phyloP scores from a whole-genome alignment of 2,329 filamentous ascomycete species.

The Dactylonectria estremocensis region DNA sequence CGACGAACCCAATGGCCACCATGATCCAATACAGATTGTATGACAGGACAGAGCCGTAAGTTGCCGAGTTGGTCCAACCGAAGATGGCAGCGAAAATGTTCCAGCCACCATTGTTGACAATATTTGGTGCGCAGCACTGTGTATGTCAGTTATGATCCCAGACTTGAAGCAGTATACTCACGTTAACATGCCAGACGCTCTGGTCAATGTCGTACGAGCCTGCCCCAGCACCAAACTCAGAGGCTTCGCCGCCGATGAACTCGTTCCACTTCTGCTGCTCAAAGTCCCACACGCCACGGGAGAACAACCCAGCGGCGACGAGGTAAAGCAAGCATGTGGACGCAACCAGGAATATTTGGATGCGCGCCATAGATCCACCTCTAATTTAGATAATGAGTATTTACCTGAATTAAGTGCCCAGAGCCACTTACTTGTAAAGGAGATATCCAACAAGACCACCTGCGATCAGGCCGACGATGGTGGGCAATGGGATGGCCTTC shows the following conservation, averaged over 20 bases:
- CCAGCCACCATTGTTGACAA: conserved; percentile 84
- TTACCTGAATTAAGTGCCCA: not conserved
- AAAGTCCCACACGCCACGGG: conserved; percentile 81
- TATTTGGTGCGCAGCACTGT: conserved; percentile 81
- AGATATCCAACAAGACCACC: conserved; percentile 79
- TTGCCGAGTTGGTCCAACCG: conserved; percentile 91
- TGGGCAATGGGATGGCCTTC: conserved; percentile 82
- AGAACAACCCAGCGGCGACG: conserved; percentile 87
- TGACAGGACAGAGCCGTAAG: conserved; percentile 87
- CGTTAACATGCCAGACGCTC: conserved; percentile 88
- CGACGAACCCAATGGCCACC: conserved; percentile 78
- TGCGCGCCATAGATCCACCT: conserved; percentile 59
- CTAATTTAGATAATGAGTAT: conserved; percentile 43
- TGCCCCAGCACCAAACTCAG: conserved; percentile 69
- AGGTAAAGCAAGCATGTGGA: conserved; percentile 90
- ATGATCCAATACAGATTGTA: conserved; percentile 92
- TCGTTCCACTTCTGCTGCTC: conserved; percentile 80
- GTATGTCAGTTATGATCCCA: not conserved
- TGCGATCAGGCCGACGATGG: conserved; percentile 78
- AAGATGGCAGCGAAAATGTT: conserved; percentile 89
- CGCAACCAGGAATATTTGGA: conserved; percentile 82
- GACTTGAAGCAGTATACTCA: conserved; percentile 63
- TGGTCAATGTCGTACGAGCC: conserved; percentile 85
- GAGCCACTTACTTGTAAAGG: conserved; percentile 79
- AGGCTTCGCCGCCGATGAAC: conserved; percentile 71